phyloP scores from a whole-genome alignment of 2,329 filamentous ascomycete genomes.

The Cytospora paraplurivora region DNA sequence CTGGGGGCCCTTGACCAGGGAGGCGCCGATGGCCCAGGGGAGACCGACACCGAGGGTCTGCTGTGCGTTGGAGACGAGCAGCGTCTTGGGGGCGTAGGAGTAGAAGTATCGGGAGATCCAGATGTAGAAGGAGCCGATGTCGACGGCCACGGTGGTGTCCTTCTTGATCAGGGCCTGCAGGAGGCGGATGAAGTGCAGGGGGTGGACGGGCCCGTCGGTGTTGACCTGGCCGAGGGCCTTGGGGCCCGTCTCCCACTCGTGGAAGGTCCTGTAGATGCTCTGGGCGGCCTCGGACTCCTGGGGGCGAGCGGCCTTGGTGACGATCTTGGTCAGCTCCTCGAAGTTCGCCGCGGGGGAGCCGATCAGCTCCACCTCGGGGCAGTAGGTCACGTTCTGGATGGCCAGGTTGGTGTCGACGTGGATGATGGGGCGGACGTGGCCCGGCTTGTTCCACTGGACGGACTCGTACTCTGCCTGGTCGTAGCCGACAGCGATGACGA shows the following conservation, averaged over 20 bases:
- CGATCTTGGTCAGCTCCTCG: slow-evolving; percentile 37
- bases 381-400: slow-evolving; percentile 46
- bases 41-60: slow-evolving; percentile 52
- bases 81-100: slow-evolving; percentile 45
- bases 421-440: slow-evolving; percentile 41
- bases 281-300: slow-evolving; percentile 41
- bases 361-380: slow-evolving; percentile 45
- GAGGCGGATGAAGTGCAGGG: slow-evolving; percentile 47
- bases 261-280: slow-evolving; percentile 40
- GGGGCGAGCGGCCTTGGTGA: slow-evolving; percentile 39
- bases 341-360: slow-evolving; percentile 47
- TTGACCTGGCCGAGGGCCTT: slow-evolving; percentile 31
- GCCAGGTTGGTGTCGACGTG: slow-evolving; percentile 46
- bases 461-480: slow-evolving; percentile 52
- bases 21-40: slow-evolving; percentile 51
- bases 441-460: slow-evolving; percentile 45
- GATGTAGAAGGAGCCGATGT: slow-evolving; percentile 53
- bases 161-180: slow-evolving; percentile 45
- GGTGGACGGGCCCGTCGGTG: slow-evolving; percentile 42
- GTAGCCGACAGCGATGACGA: slow-evolving; percentile 49
- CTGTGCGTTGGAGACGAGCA: slow-evolving; percentile 51
- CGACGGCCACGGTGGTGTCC: slow-evolving; percentile 46
- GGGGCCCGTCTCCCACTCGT: slow-evolving; percentile 38
- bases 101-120: slow-evolving; percentile 50
- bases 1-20: slow-evolving; percentile 44